Evolutionary conservation across 2,329 filamentous ascomycete species (phyloP), one percentile per base, ranked within the genome.

Genomic region (Cytospora chrysosperma): DNA sequence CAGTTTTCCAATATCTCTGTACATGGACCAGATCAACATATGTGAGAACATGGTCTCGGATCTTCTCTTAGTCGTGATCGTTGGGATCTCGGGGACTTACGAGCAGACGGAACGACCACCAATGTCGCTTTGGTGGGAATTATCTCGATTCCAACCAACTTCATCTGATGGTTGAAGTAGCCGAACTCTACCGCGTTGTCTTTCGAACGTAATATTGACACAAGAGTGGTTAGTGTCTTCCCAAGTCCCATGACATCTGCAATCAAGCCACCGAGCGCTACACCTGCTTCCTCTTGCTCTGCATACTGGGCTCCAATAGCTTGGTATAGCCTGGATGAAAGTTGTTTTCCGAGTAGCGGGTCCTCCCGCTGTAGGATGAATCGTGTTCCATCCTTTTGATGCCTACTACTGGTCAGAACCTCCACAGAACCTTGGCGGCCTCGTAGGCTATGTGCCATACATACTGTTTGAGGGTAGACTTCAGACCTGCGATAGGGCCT

Each of bases 161-260:
- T 2, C 17, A 28, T 1, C n/a, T 17, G 10, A 13, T 8, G 37
- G 19, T 27, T 27, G 43, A 56, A 56, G 21, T 30, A 28, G 13
- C 54, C 30, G 34, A 56, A 56, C 19, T 56, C 34, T 43, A 13
- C 8, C 21, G 54, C 54, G 6, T 28, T 10, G 0, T 56, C 28
- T 27, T 34, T 7, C 10, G 37, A 56, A n/a, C 28, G 54, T 26
- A 56, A 30, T 10, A 56, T 56, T 1, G 54, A 56, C 7, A 27
- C 17, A 3, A 56, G 54, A 27, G 21, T 56, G 4, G 26, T 56
- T 10, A 56, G 37, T 12, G 54, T 56, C 19, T 56, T 56, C 7
- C 54, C 54, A 15, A 56, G 12, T 2, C 54, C 54, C 54, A 56
- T 56, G 9, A 56, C 54, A 47, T 56, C 54, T 47, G 54, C 54